Conservation (phyloP, 2,329 filamentous ascomycete genomes). For the Tympanopsis confertula region DNA sequence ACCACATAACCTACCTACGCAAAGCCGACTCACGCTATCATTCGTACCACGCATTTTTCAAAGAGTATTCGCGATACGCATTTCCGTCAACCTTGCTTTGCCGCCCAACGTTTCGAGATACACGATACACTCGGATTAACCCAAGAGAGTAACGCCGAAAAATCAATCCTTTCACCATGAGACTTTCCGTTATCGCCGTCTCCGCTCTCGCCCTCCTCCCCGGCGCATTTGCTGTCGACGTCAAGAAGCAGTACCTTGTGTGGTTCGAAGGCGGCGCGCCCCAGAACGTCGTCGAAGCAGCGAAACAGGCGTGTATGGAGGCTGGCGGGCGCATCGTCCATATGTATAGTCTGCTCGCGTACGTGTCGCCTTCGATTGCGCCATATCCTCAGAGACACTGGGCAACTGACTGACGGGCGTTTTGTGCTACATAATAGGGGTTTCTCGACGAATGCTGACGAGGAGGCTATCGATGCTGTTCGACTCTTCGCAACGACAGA, state of each 20-base stretch:
- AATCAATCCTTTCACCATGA: constrained; percentile 40
- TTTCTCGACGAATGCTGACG: neutral
- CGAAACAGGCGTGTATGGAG: constrained; percentile 58
- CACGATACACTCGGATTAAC: too few relatives aligned
- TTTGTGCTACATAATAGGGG: neutral
- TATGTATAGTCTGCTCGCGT: constrained; percentile 60
- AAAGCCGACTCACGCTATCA: too few relatives aligned
- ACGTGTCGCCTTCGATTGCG: constrained; percentile 19
- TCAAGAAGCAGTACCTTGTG: constrained; percentile 65
- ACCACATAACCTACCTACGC: too few relatives aligned
- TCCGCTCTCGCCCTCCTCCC: constrained; percentile 45
- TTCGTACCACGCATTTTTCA: too few relatives aligned
- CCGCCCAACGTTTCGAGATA: too few relatives aligned
- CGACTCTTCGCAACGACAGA: neutral
- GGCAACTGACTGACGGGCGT: neutral
- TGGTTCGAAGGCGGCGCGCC: constrained; percentile 58
- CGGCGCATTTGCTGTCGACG: constrained; percentile 48
- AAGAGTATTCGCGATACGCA: too few relatives aligned
- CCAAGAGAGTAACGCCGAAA: neutral
- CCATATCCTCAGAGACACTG: neutral
- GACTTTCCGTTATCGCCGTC: constrained; percentile 38
- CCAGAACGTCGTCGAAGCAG: constrained; percentile 53
- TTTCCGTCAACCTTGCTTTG: too few relatives aligned
- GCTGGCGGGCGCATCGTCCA: constrained; percentile 72
- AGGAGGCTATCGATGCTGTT: neutral